Evolutionary conservation across 2,329 filamentous ascomycete genomes (phyloP).

Genomic region (Dissoconium aciculare): DNA sequence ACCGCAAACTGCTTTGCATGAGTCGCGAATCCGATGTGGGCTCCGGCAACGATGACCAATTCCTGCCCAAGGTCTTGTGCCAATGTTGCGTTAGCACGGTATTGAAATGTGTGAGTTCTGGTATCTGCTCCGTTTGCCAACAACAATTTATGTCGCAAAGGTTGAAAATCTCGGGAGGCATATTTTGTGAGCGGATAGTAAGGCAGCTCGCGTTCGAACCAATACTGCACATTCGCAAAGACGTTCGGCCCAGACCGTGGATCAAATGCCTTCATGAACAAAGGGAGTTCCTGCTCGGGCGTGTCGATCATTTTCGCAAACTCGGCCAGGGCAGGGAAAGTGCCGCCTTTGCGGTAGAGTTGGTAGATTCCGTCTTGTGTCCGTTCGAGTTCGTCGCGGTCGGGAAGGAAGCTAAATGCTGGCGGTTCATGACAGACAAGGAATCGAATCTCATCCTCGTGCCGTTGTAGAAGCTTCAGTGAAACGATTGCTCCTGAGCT

Average conservation of each 20-base stretch:
- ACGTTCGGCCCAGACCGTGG: constrained; percentile 1
- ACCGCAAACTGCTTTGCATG: constrained; percentile 3
- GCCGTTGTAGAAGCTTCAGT: constrained; percentile 6
- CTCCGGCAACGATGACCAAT: constrained; percentile 3
- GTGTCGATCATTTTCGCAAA: constrained; percentile 9
- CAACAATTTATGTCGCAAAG: constrained; percentile 4
- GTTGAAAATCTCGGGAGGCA: background rate
- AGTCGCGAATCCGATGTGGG: constrained; percentile 4
- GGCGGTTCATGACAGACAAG: constrained; percentile 11
- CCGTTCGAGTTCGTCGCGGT: constrained; percentile 6
- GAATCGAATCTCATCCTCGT: constrained; percentile 6
- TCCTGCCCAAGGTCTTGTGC: constrained; percentile 3
- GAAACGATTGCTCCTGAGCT: constrained; percentile 9
- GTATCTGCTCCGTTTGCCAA: constrained; percentile 3
- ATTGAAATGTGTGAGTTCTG: constrained; percentile 4
- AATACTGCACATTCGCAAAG: constrained; percentile 5
- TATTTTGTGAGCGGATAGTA: constrained; percentile 4
- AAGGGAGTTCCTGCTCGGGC: constrained; percentile 1
- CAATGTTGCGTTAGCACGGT: constrained; percentile 4
- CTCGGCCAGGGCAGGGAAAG: constrained; percentile 4
- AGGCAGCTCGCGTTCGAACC: constrained; percentile 9
- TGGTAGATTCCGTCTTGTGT: constrained; percentile 4
- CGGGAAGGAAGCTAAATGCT: constrained; percentile 4
- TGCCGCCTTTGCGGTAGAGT: constrained; percentile 8
- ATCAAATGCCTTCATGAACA: constrained; percentile 1